phyloP scores from a whole-genome alignment of 1,284 basidiomycete genomes.

The Trametes polyzona region DNA sequence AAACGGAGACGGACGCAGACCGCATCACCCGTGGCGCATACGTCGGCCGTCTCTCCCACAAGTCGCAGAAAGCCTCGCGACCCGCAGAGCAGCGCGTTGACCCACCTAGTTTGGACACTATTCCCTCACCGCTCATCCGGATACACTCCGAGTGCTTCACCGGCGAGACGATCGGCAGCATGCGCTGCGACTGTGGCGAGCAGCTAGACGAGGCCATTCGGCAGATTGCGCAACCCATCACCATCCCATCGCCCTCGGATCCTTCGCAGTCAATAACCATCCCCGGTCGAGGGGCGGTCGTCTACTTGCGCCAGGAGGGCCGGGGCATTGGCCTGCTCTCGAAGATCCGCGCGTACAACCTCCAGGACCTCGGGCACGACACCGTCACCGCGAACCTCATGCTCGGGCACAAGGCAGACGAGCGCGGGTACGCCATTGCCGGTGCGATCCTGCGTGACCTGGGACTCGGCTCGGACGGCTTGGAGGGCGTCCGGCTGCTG shows the following conservation, averaged over 20 bases:
- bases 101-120: conserved; percentile 31
- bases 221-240: conserved; percentile 81
- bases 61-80: conserved; percentile 56
- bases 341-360: conserved; percentile 97
- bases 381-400: conserved; percentile 97
- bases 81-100: conserved; percentile 39
- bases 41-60: conserved; percentile 76
- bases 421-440: conserved; percentile 92
- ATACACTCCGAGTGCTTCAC: conserved; percentile 99
- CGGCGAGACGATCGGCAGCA: conserved; percentile 96
- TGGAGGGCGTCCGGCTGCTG: conserved; percentile 77
- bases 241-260: conserved; percentile 42
- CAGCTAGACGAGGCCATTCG: conserved; percentile 97
- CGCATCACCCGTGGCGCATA: conserved; percentile 95
- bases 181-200: conserved; percentile 99
- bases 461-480: conserved; percentile 64
- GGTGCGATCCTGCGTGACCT: conserved; percentile 90
- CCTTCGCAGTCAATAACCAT: conserved; percentile 44
- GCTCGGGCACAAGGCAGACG: conserved; percentile 94
- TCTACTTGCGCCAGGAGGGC: conserved; percentile 99
- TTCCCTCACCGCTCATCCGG: conserved; percentile 85
- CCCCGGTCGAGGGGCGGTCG: conserved; percentile 90
- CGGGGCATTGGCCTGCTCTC: conserved; percentile 96
- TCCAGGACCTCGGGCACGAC: conserved; percentile 98
- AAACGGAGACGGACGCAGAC: conserved; percentile 91